These are phyloP conservation scores for Monilinia fructicola DNA, from an alignment of 2,329 filamentous ascomycete genomes.

Conservation along the genomic window DNA sequence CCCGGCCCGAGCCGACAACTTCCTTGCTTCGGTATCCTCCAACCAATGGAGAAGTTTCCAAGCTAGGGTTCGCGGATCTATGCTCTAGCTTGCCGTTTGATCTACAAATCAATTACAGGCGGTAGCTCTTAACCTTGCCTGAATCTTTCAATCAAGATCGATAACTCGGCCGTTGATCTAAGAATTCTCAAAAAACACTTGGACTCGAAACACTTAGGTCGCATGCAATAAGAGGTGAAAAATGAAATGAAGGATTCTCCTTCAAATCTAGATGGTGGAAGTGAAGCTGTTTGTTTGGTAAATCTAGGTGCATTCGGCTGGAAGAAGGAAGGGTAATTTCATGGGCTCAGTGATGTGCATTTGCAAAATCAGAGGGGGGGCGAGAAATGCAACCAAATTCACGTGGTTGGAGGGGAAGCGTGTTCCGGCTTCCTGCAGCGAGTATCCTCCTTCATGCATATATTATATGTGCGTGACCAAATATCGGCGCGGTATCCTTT, in stretches of 20 bases:
- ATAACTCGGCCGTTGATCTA: slow-evolving; percentile 15
- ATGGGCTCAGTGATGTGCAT: neutral
- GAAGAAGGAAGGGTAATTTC: neutral
- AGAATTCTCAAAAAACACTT: neutral
- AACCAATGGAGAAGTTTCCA: neutral
- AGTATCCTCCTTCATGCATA: slow-evolving; percentile 13
- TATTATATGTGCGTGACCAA: slow-evolving; percentile 19
- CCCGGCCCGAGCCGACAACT: slow-evolving; percentile 20
- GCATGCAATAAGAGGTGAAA: slow-evolving; percentile 8
- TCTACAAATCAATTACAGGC: neutral
- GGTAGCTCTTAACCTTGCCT: neutral
- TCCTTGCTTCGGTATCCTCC: slow-evolving; percentile 3
- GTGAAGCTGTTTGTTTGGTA: slow-evolving; percentile 12
- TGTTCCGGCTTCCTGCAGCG: slow-evolving; percentile 21
- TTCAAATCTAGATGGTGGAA: neutral
- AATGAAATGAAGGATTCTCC: neutral
- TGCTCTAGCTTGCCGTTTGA: neutral
- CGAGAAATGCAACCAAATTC: slow-evolving; percentile 1
- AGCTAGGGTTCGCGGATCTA: slow-evolving; percentile 4
- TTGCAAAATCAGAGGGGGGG: neutral
- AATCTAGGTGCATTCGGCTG: neutral
- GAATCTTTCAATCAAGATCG: slow-evolving; percentile 13
- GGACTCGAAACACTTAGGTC: neutral
- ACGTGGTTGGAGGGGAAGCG: slow-evolving; percentile 17
- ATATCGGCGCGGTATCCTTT: slow-evolving; percentile 19